Evolutionary conservation across 176 grass and related monocot species (phyloP), one percentile per base, ranked within the genome.

Genomic region (Avena sativa): DNA sequence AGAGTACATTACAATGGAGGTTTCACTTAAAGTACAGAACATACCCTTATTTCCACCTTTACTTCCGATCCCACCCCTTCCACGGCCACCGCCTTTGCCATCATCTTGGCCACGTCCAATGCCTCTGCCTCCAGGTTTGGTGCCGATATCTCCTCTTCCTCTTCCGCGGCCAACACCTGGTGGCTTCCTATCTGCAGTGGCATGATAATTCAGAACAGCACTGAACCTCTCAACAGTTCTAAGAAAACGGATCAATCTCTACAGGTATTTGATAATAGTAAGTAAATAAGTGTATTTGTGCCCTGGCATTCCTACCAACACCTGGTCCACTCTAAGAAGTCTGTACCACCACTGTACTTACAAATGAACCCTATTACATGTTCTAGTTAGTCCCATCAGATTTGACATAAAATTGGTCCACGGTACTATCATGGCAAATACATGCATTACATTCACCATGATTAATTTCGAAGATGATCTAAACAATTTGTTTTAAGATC

Each of bases 91-190:
- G 0, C 90, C 89, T 91, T 89, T 95, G 66, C 81, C 81, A 83
- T 98, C 96, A 82, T 98, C 96, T 87, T 94, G 96, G 62, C 96
- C 88, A 6, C 92, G 91, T 0, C 96, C 96, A 0, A 98, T 96
- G 8, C 93, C 90, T 64, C 92, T 92, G 81, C 88, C 94, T 52
- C 85, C 79, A 62, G 90, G 88, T 44, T 94, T 93, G 44, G 85
- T 3, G 8, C 89, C 93, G 9, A 89, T 83, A 36, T 91, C 91
- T 55, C 89, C 94, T 88, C 96, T 95, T 68, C 96, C 96, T 86
- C 96, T 94, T 87, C 96, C 96, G 0, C 93, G 93, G 44, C 96
- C 96, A 73, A 98, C 96, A 83, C 96, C 96, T 0, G 96, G 96
- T 60, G 96, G 96, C 75, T 87, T 98, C 92, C 96, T 92, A 87